phyloP scores from a whole-genome alignment of 768 basidiomycete genomes.

The Suillus ampliporus region DNA sequence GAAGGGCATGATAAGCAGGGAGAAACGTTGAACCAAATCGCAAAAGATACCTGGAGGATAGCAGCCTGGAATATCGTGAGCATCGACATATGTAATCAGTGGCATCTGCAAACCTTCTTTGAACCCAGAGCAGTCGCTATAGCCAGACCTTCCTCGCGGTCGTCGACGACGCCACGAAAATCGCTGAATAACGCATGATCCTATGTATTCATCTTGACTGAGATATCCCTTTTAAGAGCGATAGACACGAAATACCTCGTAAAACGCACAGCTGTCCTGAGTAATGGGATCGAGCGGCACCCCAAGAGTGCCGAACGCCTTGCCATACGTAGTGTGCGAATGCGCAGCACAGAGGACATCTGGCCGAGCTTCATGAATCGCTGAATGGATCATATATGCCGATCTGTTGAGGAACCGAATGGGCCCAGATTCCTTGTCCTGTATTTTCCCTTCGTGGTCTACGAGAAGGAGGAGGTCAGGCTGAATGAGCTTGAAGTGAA shows the following conservation, averaged over 20 bases:
- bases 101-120: conserved; percentile 27
- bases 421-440: conserved; percentile 37
- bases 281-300: conserved; percentile 37
- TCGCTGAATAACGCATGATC: conserved; percentile 35
- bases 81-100: background rate
- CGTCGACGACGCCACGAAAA: conserved; percentile 43
- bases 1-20: background rate
- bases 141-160: conserved; percentile 34
- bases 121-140: conserved; percentile 36
- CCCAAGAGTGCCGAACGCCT: conserved; percentile 44
- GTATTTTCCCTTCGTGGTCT: conserved; percentile 42
- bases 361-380: conserved; percentile 40
- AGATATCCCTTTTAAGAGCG: background rate
- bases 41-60: conserved; percentile 25
- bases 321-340: conserved; percentile 42
- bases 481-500: conserved; percentile 54
- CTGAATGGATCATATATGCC: conserved; percentile 46
- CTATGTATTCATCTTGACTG: conserved; percentile 13
- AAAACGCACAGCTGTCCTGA: conserved; percentile 42
- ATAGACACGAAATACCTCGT: conserved; percentile 22
- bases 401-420: conserved; percentile 43
- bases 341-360: conserved; percentile 44
- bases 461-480: conserved; percentile 52
- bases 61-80: conserved; percentile 18
- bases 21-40: background rate